Conservation (phyloP, 352 stramenopile genomes). For the Phytophthora pinifolia region DNA sequence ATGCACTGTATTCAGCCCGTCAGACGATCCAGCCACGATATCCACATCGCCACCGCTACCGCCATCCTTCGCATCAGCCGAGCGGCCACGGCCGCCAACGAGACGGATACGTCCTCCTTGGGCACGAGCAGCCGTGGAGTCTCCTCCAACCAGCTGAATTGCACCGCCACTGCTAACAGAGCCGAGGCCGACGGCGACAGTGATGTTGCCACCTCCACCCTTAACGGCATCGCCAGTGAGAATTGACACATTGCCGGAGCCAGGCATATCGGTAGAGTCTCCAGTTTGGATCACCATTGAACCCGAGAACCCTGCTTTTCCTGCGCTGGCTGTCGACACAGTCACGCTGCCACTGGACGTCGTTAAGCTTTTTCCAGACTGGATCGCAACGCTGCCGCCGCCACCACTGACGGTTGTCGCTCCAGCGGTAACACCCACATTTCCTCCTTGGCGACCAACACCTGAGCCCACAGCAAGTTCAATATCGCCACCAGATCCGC, state of each 20-base stretch:
- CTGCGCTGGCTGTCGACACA: conserved; percentile 51
- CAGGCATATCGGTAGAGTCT: conserved; percentile 41
- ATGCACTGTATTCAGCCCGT: conserved; percentile 33
- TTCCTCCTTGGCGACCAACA: conserved; percentile 44
- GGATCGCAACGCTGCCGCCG: conserved; percentile 54
- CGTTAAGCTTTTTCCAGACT: conserved; percentile 50
- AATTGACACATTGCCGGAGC: conserved; percentile 72
- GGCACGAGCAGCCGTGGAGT: conserved; percentile 38
- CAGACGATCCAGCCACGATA: conserved; percentile 45
- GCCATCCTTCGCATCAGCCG: conserved; percentile 49
- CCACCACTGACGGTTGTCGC: conserved; percentile 40
- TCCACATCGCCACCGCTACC: conserved; percentile 59
- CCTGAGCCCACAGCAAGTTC: conserved; percentile 52
- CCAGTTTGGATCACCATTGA: conserved; percentile 70
- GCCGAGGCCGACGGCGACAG: conserved; percentile 43
- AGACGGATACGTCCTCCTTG: conserved; percentile 51
- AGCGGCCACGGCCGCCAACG: conserved; percentile 44
- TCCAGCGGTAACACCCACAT: conserved; percentile 44
- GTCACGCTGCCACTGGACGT: conserved; percentile 53
- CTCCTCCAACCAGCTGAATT: conserved; percentile 46
- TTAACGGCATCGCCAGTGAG: conserved; percentile 49
- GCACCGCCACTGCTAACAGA: conserved; percentile 52
- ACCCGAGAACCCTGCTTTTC: conserved; percentile 70
- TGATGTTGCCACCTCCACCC: conserved; percentile 64
- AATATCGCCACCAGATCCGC: conserved; percentile 58